Percentiles rank a stretch among this genome's conserved stretches.
These are phyloP conservation scores for Falciphora oryzae DNA, from an alignment of 2,329 filamentous ascomycete genomes.

Conservation along the genomic window DNA sequence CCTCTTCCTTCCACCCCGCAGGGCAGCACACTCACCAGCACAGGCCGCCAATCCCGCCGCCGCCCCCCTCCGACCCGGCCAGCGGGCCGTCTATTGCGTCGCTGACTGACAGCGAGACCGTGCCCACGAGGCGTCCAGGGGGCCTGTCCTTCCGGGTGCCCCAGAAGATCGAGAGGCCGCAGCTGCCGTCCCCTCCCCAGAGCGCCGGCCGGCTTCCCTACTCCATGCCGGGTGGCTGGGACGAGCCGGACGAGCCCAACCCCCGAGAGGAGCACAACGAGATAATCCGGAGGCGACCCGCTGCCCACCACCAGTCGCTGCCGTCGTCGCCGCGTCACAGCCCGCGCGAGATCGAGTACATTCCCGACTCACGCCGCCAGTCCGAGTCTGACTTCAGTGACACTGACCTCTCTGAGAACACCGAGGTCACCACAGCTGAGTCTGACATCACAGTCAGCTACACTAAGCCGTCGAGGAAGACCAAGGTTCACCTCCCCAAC, in stretches of 20 bases:
- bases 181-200: neutral
- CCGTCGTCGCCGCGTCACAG: neutral
- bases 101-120: neutral
- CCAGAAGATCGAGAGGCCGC: neutral
- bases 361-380: conserved; percentile 3
- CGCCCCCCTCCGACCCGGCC: neutral
- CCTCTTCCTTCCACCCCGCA: neutral
- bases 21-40: neutral
- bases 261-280: conserved; percentile 3
- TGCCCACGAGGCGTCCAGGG: neutral
- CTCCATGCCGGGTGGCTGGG: conserved; percentile 7
- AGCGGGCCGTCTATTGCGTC: conserved; percentile 2
- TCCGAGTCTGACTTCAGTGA: conserved; percentile 13
- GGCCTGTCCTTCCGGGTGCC: conserved; percentile 5
- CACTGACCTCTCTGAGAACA: conserved; percentile 14
- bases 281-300: conserved; percentile 1
- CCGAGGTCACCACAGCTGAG: conserved; percentile 15
- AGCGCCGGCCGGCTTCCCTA: neutral
- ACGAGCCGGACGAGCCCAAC: neutral
- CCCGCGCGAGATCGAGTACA: conserved; percentile 9
- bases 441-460: conserved; percentile 7
- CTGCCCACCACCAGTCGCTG: neutral
- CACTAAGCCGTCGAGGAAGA: neutral
- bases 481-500: neutral
- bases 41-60: neutral